Conservation (phyloP, 1,139 yeast species). For the Debaryomycetaceae sp. region DNA sequence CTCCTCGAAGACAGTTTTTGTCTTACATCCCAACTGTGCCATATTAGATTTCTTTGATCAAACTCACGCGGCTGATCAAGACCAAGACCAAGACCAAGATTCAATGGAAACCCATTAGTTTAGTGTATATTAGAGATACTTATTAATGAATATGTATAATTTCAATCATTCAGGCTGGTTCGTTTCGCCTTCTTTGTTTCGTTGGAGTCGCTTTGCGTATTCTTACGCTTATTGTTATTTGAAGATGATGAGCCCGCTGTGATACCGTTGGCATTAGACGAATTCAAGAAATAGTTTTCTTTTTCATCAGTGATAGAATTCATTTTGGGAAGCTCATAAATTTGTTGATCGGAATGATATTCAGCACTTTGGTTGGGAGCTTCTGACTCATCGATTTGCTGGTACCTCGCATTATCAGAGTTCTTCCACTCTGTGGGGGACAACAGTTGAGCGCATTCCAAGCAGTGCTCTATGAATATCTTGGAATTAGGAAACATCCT, state of each 20-base stretch:
- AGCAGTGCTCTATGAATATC: constrained; percentile 63
- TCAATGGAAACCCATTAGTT: background rate
- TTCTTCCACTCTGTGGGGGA: constrained; percentile 27
- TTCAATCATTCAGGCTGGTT: background rate
- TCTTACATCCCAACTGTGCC: constrained; percentile 88
- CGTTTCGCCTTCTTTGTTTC: background rate
- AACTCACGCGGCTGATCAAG: constrained; percentile 19
- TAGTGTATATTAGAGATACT: background rate
- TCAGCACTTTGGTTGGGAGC: background rate
- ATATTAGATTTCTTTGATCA: constrained; percentile 58
- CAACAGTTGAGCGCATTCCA: constrained; percentile 50
- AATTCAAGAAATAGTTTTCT: constrained; percentile 3
- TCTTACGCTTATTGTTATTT: background rate
- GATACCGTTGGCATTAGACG: background rate
- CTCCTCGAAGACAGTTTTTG: constrained; percentile 46
- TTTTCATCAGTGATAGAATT: constrained; percentile 4
- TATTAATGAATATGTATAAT: background rate
- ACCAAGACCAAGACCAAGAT: constrained; percentile 8
- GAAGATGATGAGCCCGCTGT: background rate
- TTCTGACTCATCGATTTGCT: background rate
- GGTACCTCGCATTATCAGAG: constrained; percentile 1
- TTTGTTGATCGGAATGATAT: constrained; percentile 1
- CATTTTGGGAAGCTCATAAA: constrained; percentile 6
- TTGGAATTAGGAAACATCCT: constrained; percentile 54
- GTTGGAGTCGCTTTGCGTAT: background rate